These are phyloP conservation scores for Paraphaeosphaeria sporulosa DNA, from an alignment of 2,329 filamentous ascomycete genomes.

Conservation along the genomic window DNA sequence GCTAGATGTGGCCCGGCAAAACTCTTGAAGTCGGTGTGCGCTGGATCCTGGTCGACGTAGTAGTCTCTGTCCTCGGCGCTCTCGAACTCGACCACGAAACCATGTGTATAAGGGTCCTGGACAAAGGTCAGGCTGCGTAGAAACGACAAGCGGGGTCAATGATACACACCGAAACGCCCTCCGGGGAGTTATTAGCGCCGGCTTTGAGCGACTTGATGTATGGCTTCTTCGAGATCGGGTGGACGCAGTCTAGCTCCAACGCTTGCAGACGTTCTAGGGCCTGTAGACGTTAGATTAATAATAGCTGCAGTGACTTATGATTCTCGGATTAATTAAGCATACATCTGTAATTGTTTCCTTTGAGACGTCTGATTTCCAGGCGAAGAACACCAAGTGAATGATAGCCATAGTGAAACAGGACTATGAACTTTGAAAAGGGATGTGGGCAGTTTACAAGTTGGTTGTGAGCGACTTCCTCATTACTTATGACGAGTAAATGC, in stretches of 20 bases:
- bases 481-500: conserved; percentile 14
- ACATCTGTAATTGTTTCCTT: conserved; percentile 65
- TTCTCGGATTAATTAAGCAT: not conserved
- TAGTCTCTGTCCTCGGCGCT: conserved; percentile 71
- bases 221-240: conserved; percentile 64
- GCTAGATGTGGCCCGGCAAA: conserved; percentile 58
- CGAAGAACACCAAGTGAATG: conserved; percentile 73
- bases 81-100: conserved; percentile 73
- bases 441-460: not conserved
- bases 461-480: not conserved
- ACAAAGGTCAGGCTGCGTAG: not conserved
- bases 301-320: conserved; percentile 8
- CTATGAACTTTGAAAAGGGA: not conserved
- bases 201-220: conserved; percentile 68
- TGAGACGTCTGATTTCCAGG: conserved; percentile 64
- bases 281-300: conserved; percentile 47
- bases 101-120: conserved; percentile 70
- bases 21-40: conserved; percentile 67
- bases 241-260: conserved; percentile 66
- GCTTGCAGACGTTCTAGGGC: conserved; percentile 64
- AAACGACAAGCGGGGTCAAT: conserved; percentile 4
- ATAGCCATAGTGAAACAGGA: conserved; percentile 58
- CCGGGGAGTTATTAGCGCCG: conserved; percentile 68
- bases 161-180: conserved; percentile 68
- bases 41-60: conserved; percentile 71